Evolutionary conservation across 192 early-diverging fungal genomes (phyloP), one percentile per base, ranked within the genome.

Genomic region (Dissophora ornata): DNA sequence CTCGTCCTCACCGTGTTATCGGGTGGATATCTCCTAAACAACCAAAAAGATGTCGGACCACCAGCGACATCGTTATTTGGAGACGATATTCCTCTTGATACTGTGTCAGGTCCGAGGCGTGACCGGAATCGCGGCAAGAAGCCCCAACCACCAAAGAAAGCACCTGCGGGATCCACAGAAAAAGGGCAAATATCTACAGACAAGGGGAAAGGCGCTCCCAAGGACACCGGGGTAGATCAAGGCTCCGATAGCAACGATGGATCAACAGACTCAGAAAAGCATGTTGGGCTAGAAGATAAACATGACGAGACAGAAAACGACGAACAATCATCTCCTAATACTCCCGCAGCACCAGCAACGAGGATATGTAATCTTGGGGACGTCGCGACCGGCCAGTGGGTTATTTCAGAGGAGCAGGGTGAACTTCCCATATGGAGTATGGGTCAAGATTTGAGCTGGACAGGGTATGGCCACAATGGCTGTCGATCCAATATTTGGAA

Each of bases 401-500:
- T 57, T 7, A 38, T 38, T 34, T 44, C 36, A 2, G 16, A 48
- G 19, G 16, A 13, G 13, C 40, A 58, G 33, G 51, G 26, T 3
- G 15, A 22, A 33, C 21, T 16, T 51, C 57, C 51, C 3, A 29
- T 19, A 33, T 51, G 38, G 29, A 16, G 29, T 2, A 9, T 22
- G 22, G 21, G 22, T 21, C 69, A 63, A 25, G 34, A 77, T 18
- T 28, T 62, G 64, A 51, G 45, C 3, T 77, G 73, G 73, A 67
- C 73, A 21, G 73, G 73, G 25, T 77, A 77, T 29, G 73, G 73
- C 15, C 51, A 16, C 13, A 52, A 36, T 12, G 64, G 73, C 26
- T 77, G 73, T 25, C 29, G n/a, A 33, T 67, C 73, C 9, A 57
- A 41, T 12, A 77, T 77, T 15, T 77, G 73, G 73, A 77, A 77